These are phyloP conservation scores for Grosmannia serpens DNA, from an alignment of 2,329 filamentous ascomycete species.

Conservation along the genomic window DNA sequence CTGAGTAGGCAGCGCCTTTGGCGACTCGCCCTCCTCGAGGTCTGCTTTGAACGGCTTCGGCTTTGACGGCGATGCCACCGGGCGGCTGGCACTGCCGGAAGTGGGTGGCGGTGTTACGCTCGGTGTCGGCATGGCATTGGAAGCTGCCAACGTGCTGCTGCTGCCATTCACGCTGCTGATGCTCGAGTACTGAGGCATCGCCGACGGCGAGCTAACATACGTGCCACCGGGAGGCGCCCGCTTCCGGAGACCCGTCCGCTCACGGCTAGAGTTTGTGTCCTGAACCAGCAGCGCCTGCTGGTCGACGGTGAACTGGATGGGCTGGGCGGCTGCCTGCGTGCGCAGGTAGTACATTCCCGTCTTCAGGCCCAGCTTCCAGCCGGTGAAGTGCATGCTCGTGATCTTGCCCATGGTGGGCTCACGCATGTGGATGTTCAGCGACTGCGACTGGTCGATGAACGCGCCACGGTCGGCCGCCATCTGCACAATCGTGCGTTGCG, in stretches of 20 bases:
- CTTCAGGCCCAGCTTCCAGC: slow-evolving; percentile 98
- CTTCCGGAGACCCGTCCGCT: slow-evolving; percentile 58
- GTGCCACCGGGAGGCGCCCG: slow-evolving; percentile 44
- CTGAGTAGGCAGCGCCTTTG: slow-evolving; percentile 65
- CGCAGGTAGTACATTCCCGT: slow-evolving; percentile 99
- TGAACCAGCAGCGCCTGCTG: slow-evolving; percentile 85
- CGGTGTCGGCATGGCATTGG: slow-evolving; percentile 58
- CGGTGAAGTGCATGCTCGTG: slow-evolving; percentile 97
- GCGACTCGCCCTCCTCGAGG: slow-evolving; percentile 63
- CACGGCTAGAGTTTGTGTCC: slow-evolving; percentile 65
- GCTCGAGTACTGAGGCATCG: slow-evolving; percentile 58
- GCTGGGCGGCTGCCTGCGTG: slow-evolving; percentile 90
- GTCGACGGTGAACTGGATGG: slow-evolving; percentile 98
- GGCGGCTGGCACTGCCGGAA: slow-evolving; percentile 28
- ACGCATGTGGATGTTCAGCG: slow-evolving; percentile 98
- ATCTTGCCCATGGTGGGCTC: slow-evolving; percentile 99
- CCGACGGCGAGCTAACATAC: slow-evolving; percentile 45
- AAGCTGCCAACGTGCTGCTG: slow-evolving; percentile 30
- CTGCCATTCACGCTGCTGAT: slow-evolving; percentile 31
- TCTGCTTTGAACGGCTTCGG: slow-evolving; percentile 66
- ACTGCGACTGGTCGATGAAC: slow-evolving; percentile 98
- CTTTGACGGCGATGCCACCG: slow-evolving; percentile 46
- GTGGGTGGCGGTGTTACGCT: slow-evolving; percentile 52
- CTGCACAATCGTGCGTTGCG: slow-evolving; percentile 86
- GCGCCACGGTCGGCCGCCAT: slow-evolving; percentile 98